Base-by-base conservation (phyloP, 805 yeast genomes). In the Candida railenensis region DNA sequence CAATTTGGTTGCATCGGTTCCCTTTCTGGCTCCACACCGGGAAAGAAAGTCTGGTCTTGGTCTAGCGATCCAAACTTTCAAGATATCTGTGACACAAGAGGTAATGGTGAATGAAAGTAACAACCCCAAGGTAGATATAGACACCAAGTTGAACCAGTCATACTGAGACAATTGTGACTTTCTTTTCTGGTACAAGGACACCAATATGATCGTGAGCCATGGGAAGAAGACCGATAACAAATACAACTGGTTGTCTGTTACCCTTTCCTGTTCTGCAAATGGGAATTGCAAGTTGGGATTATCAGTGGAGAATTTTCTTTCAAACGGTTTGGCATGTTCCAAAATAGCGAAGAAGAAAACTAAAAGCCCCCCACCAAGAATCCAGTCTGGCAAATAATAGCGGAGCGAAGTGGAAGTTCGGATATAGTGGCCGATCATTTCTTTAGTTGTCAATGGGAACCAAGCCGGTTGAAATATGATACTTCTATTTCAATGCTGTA, bases 21-120 rank as follows among this genome's bases (percentile, higher is more conserved):
- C 53, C 3, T 53, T 34, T 38, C 39, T 51, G 34, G 48, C 59
- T 36, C 56, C 62, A 53, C 77, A 73, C 38, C 77, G 58, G 34
- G 65, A 65, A 42, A 73, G 52, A 51, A 73, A 73, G 47, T 73
- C 77, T 3, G 77, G 77, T 45, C 77, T 54, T 32, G 70, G 76
- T 47, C 73, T 58, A 3, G 72, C 73, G 22, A 64, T 72, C 68
- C 65, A 69, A 43, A 59, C 59, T 53, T 69, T 71, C 50, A 68
- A 56, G 28, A 67, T 55, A 53, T 66, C 78, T 43, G 71, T 73
- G 42, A 63, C 41, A 32, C 61, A 65, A 19, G 65, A 65, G 22
- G 68, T 58, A 19, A 65, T 37, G 19, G 58, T 50, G 19, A 63
- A 61, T 16, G 66, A 55, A 20, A 66, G 47, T 49, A 62, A 54